Evolutionary conservation across 345 rosid species (phyloP), one percentile per base, ranked within the genome.

Genomic region (Moricandia moricandioides): DNA sequence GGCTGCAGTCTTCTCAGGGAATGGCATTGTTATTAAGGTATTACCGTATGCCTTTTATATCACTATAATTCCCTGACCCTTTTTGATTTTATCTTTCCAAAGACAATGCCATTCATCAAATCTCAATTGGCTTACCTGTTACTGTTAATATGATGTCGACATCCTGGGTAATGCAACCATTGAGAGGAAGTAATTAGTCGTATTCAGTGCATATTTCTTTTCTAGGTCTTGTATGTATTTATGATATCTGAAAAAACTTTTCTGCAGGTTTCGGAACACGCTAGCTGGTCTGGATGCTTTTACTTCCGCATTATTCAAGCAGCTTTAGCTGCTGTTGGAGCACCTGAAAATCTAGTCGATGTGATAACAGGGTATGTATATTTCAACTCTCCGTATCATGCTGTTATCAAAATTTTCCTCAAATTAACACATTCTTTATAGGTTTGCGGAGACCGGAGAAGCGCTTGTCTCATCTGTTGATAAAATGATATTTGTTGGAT

Each of bases 391-490:
- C 63, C 34, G 47, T 58, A 8, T 17, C 31, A 18, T 67, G 34
- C 56, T 39, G 33, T 75, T 55, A 18, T 52, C 8, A 45, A 43
- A 40, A 43, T 17, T 72, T 49, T 72, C 68, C 68, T 65, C 64
- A 37, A 39, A 33, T 12, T 71, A 65, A 12, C 34, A 13, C 58
- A 62, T 58, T 71, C 29, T 80, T 63, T 51, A 29, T 76, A 95
- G 97, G 82, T 92, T 88, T 89, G 87, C 88, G 72, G 99, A 92
- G 80, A 92, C 98, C 7, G 99, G 99, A 79, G 99, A 95, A 82
- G 96, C 98, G 14, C 83, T 92, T 55, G 97, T 95, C 64, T 87
- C 96, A 70, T 83, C 96, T 62, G 99, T 85, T 81, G 98, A 95
- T 79, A 95, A 92, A 80, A 79, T 92, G 82, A 92, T 95, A 75